Conservation (phyloP, 805 yeast genomes). For the Candida schatavii region DNA sequence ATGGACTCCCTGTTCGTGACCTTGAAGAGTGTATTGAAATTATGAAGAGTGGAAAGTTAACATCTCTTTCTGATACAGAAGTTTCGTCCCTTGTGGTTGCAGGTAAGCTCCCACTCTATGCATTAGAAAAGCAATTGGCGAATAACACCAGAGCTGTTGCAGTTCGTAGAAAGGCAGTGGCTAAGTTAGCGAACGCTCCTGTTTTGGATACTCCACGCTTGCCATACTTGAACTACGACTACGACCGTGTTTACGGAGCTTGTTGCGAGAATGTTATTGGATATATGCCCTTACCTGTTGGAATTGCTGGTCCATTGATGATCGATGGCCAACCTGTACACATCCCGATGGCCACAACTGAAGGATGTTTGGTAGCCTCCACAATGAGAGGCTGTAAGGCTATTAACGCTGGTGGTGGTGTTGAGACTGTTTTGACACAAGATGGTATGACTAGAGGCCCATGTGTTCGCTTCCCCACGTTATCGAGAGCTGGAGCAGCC, state of each 20-base stretch:
- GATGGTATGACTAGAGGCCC: constrained; percentile 99
- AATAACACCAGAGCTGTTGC: constrained; percentile 91
- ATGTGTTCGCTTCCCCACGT: constrained; percentile 82
- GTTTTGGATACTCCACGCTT: constrained; percentile 66
- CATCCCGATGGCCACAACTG: constrained; percentile 99
- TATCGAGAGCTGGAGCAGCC: constrained; percentile 89
- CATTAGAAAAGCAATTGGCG: constrained; percentile 86
- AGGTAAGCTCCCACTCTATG: constrained; percentile 87
- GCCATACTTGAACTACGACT: constrained; percentile 84
- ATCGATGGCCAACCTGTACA: constrained; percentile 87
- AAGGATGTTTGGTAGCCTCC: constrained; percentile 97
- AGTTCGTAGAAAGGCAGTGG: constrained; percentile 90
- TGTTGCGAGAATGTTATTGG: constrained; percentile 99
- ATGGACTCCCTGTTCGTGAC: constrained; percentile 32
- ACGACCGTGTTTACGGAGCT: constrained; percentile 95
- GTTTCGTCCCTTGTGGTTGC: constrained; percentile 64
- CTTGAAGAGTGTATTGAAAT: constrained; percentile 61
- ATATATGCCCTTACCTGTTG: constrained; percentile 93
- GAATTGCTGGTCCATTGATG: constrained; percentile 94
- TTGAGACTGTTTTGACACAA: constrained; percentile 80
- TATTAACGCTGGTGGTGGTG: constrained; percentile 96
- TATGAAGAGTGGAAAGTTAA: constrained; percentile 69
- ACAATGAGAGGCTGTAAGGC: constrained; percentile 99
- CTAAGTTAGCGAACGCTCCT: constrained; percentile 78
- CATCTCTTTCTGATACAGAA: constrained; percentile 67